phyloP scores from a whole-genome alignment of 495 filamentous ascomycete species.

The Daldinia bambusicola region DNA sequence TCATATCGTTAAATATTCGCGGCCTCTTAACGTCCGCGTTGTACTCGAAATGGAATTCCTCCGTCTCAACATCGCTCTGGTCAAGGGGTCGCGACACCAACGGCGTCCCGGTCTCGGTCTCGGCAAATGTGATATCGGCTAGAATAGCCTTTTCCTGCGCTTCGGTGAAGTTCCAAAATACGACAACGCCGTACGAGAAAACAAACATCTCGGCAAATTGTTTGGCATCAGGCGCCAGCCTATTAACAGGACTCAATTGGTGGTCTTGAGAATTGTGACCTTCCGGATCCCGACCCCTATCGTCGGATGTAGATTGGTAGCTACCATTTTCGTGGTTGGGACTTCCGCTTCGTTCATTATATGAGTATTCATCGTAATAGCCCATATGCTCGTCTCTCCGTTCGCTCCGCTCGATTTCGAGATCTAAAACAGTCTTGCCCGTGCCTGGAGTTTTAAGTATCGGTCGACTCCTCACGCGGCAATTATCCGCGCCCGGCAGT shows the following conservation, averaged over 20 bases:
- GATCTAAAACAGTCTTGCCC: constrained; percentile 85
- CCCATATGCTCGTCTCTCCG: constrained; percentile 88
- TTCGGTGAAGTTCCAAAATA: constrained; percentile 99
- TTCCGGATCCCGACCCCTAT: constrained; percentile 32
- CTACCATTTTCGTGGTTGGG: constrained; percentile 30
- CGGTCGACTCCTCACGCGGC: constrained; percentile 86
- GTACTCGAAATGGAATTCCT: constrained; percentile 99
- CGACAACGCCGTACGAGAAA: constrained; percentile 96
- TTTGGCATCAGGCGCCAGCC: constrained; percentile 71
- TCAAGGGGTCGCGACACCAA: constrained; percentile 76
- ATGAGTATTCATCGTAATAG: constrained; percentile 63
- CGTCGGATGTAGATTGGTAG: constrained; percentile 26
- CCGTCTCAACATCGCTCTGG: constrained; percentile 93
- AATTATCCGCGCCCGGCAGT: constrained; percentile 84
- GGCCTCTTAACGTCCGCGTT: constrained; percentile 83
- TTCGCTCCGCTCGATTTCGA: constrained; percentile 96
- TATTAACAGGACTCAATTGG: constrained; percentile 56
- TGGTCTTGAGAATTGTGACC: constrained; percentile 36
- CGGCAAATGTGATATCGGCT: constrained; percentile 93
- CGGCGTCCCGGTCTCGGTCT: constrained; percentile 65
- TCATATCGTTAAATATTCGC: constrained; percentile 98
- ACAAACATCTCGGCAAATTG: constrained; percentile 96
- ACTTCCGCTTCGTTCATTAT: constrained; percentile 38
- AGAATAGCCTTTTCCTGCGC: constrained; percentile 95
- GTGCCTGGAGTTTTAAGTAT: constrained; percentile 92